Evolutionary conservation across 179 eudicot genomes (phyloP), one percentile per base, ranked within the genome.

Genomic region (Vitellaria paradoxa): DNA sequence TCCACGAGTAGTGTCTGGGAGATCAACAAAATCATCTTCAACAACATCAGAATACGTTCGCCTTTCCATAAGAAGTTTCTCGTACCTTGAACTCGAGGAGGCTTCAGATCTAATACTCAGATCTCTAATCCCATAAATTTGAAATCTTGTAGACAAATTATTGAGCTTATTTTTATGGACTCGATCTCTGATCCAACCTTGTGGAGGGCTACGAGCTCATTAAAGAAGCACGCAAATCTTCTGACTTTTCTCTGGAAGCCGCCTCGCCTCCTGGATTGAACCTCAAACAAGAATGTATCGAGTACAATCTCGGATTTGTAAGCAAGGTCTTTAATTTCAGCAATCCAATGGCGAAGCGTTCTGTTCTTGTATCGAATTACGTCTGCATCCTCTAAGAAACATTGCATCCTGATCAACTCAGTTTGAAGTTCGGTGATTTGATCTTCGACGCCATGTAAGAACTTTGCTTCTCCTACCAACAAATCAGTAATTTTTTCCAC

Each of bases 21-120:
- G 52, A 11, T 86, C 92, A 26, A 89, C 77, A 7, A 85, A 66
- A 47, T 68, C 70, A 30, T 88, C 86, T 23, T 86, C 82, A 55
- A 74, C 68, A 23, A 13, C 9, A 23, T 62, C 80, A 62, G 77
- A 73, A 65, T 80, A 80, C 49, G 78, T 72, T 18, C 17, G 14
- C 17, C 84, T 79, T 4, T 17, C 13, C 52, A 65, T 53, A 3
- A 15, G 77, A 9, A 6, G 9, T 9, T 3, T 64, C 42, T 26
- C 12, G 1, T 60, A 24, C 71, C 7, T 14, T 7, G 4, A 59
- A n/a, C 23, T 59, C 8, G n/a, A n/a, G n/a, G 23, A 59, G 4
- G 7, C 20, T 3, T 14, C 69, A 55, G 69, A 79, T 55, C 49
- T n/a, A n/a, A n/a, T 76, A 6, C 1, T 73, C 55, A 71, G 4